phyloP scores from a whole-genome alignment of 2,329 filamentous ascomycete species.

The Aspergillus ibericus region DNA sequence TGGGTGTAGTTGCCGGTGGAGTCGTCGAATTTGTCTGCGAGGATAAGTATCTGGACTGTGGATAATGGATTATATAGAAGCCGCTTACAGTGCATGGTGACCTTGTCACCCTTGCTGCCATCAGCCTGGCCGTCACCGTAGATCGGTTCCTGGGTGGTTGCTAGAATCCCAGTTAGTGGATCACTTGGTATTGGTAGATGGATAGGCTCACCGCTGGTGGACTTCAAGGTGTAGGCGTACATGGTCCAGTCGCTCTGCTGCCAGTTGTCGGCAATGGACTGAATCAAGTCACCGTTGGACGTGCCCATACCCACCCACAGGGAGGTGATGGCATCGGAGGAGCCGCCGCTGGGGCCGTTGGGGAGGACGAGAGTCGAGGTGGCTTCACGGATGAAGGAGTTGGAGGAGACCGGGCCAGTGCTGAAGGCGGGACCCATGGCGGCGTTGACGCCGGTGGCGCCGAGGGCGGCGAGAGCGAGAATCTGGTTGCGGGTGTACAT shows the following conservation, averaged over 20 bases:
- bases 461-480: constrained; percentile 19
- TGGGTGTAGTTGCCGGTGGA: constrained; percentile 52
- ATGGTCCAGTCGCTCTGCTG: constrained; percentile 40
- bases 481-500: constrained; percentile 18
- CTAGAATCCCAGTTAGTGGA: neutral
- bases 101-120: constrained; percentile 30
- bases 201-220: constrained; percentile 17
- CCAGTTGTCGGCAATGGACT: constrained; percentile 48
- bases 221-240: constrained; percentile 32
- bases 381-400: constrained; percentile 47
- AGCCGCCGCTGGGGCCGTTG: constrained; percentile 36
- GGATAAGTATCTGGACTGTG: neutral
- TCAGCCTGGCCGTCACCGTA: constrained; percentile 28
- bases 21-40: constrained; percentile 45
- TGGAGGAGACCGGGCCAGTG: constrained; percentile 44
- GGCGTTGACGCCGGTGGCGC: constrained; percentile 17
- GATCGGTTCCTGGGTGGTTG: constrained; percentile 31
- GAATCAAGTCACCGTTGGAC: constrained; percentile 49
- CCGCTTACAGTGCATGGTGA: constrained; percentile 44
- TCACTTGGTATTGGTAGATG: neutral
- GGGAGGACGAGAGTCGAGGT: constrained; percentile 48
- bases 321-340: constrained; percentile 35
- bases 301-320: constrained; percentile 54
- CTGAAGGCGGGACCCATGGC: constrained; percentile 43
- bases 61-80: no score